Percentiles rank a stretch among this genome's conserved stretches.
These are phyloP conservation scores for Aspergillus sp. DNA, from an alignment of 2,329 filamentous ascomycete species.

Conservation along the genomic window DNA sequence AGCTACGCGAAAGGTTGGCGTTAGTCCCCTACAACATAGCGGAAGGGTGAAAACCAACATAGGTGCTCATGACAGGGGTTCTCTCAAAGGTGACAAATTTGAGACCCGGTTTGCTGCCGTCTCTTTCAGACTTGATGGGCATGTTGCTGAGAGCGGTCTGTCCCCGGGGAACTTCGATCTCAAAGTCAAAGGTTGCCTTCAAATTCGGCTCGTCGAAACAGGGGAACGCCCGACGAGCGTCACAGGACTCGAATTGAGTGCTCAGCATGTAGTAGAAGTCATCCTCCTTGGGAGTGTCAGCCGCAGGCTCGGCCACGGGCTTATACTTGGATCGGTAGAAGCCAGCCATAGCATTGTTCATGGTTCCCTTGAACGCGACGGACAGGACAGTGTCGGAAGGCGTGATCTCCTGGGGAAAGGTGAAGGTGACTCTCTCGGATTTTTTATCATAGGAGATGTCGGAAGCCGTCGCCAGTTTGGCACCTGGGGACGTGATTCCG, in stretches of 20 bases:
- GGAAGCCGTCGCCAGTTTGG: constrained; percentile 50
- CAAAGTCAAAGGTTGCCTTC: constrained; percentile 92
- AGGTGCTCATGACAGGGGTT: constrained; percentile 86
- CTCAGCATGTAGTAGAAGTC: constrained; percentile 74
- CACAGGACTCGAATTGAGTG: constrained; percentile 96
- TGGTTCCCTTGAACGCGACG: constrained; percentile 73
- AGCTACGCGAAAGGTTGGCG: constrained; percentile 59
- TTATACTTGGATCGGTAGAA: constrained; percentile 96
- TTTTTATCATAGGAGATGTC: constrained; percentile 77
- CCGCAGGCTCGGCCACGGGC: constrained; percentile 66
- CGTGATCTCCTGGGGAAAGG: constrained; percentile 70
- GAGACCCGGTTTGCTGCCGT: constrained; percentile 64
- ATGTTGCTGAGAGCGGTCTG: constrained; percentile 93
- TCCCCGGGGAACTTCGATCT: constrained; percentile 85
- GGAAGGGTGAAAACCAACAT: constrained; percentile 46
- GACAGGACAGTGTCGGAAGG: constrained; percentile 65
- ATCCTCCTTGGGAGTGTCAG: constrained; percentile 72
- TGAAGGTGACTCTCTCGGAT: constrained; percentile 77
- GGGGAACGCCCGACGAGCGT: constrained; percentile 90
- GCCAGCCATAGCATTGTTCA: constrained; percentile 89
- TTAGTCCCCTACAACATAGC: constrained; percentile 32
- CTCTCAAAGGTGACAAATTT: constrained; percentile 74
- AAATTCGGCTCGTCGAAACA: constrained; percentile 98
- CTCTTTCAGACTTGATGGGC: constrained; percentile 72
- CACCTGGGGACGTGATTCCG: constrained; percentile 16